Evolutionary conservation across 345 rosid species (phyloP).

Genomic region (Melaleuca alternifolia): DNA sequence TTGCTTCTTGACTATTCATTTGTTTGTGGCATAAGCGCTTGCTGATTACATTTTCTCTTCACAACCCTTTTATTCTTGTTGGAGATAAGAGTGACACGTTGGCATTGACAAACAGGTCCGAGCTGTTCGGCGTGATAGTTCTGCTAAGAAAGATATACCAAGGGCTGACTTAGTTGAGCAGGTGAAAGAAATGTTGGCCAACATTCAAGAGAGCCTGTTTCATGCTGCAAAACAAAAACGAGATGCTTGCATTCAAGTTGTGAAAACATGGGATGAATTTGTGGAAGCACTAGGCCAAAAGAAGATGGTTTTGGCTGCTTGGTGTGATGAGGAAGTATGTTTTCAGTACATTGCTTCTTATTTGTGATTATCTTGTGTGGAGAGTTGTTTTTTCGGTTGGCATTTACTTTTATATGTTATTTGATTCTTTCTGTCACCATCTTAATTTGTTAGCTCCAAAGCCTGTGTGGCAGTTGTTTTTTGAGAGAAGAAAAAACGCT

Average conservation of each 20-base stretch:
- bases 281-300: slow-evolving; percentile 56
- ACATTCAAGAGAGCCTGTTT: slow-evolving; percentile 60
- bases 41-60: neutral
- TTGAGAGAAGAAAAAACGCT: neutral
- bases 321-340: slow-evolving; percentile 93
- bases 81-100: neutral
- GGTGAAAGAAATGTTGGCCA: slow-evolving; percentile 44
- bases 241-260: slow-evolving; percentile 59
- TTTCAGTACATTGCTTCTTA: neutral
- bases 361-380: neutral
- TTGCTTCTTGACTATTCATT: neutral
- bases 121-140: slow-evolving; percentile 81
- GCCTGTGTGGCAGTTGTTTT: neutral
- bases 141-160: slow-evolving; percentile 56
- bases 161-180: slow-evolving; percentile 47
- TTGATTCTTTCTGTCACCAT: neutral
- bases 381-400: neutral
- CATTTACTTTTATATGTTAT: neutral
- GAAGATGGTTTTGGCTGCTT: slow-evolving; percentile 93
- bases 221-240: slow-evolving; percentile 61
- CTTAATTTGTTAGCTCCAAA: neutral
- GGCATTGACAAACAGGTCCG: slow-evolving; percentile 41
- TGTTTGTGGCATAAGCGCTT: neutral
- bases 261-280: slow-evolving; percentile 84
- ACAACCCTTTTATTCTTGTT: neutral